These are phyloP conservation scores for Colletotrichum horii DNA, from an alignment of 2,329 filamentous ascomycete genomes.

Conservation along the genomic window DNA sequence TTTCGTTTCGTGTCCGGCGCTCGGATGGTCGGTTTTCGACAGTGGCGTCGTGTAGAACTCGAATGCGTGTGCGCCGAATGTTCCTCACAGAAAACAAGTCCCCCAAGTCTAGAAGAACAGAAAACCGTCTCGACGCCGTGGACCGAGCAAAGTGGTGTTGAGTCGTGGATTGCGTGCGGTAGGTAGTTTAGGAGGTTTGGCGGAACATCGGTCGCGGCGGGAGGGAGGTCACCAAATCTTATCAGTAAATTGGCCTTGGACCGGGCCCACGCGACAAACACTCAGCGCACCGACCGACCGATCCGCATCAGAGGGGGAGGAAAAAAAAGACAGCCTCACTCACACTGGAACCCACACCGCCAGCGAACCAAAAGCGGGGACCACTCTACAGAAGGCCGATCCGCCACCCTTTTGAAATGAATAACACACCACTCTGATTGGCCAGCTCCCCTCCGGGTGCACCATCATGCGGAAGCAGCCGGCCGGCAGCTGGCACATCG, in stretches of 20 bases:
- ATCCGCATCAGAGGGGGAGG: background rate
- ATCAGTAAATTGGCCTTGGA: conserved; percentile 10
- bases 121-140: background rate
- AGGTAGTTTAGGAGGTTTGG: background rate
- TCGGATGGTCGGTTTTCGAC: background rate
- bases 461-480: background rate
- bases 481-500: background rate
- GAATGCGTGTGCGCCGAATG: background rate
- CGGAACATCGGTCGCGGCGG: background rate
- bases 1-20: background rate
- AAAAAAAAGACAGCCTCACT: background rate
- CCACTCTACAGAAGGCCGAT: background rate
- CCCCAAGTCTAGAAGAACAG: background rate
- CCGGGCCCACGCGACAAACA: background rate
- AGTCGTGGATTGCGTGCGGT: background rate
- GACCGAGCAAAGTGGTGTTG: background rate
- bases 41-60: background rate
- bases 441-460: background rate
- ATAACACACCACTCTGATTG: background rate
- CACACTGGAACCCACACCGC: background rate
- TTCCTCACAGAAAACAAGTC: background rate
- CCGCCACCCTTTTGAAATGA: background rate
- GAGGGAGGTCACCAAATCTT: conserved; percentile 7
- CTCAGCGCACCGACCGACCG: conserved; percentile 5
- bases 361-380: conserved; percentile 11